Conservation (phyloP, 192 early-diverging fungal genomes). For the Bifiguratus adelaidae region DNA sequence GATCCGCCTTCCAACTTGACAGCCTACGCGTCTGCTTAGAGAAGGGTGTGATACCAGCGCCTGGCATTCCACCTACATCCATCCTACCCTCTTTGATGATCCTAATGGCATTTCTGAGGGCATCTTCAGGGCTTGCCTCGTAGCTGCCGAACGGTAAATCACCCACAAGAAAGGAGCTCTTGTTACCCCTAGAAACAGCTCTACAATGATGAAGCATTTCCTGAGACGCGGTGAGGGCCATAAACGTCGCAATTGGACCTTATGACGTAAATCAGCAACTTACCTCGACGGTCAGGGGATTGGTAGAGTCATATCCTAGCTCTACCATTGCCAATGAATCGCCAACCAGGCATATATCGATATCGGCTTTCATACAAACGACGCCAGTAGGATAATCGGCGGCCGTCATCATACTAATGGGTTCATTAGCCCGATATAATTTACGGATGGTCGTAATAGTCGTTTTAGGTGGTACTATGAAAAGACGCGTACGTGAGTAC, state of each 20-base stretch:
- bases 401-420: constrained; percentile 93
- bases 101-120: constrained; percentile 70
- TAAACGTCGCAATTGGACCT: not conserved
- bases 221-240: constrained; percentile 11
- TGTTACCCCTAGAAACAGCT: constrained; percentile 77
- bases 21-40: constrained; percentile 30
- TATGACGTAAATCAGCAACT: constrained; percentile 9
- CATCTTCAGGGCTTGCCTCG: constrained; percentile 61
- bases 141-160: constrained; percentile 95
- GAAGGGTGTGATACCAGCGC: too few relatives aligned
- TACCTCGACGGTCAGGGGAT: constrained; percentile 78
- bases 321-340: constrained; percentile 97
- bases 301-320: constrained; percentile 80
- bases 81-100: constrained; percentile 83
- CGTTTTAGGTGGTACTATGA: constrained; percentile 57
- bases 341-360: constrained; percentile 88
- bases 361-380: constrained; percentile 69
- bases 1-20: constrained; percentile 95
- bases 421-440: constrained; percentile 58
- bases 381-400: constrained; percentile 91
- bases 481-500: too few relatives aligned
- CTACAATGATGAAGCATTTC: constrained; percentile 95
- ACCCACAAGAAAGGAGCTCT: constrained; percentile 67
- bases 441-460: constrained; percentile 73
- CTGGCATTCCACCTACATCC: too few relatives aligned